Conservation (phyloP, 2,329 filamentous ascomycete species). For the Ophiostoma piceae region DNA sequence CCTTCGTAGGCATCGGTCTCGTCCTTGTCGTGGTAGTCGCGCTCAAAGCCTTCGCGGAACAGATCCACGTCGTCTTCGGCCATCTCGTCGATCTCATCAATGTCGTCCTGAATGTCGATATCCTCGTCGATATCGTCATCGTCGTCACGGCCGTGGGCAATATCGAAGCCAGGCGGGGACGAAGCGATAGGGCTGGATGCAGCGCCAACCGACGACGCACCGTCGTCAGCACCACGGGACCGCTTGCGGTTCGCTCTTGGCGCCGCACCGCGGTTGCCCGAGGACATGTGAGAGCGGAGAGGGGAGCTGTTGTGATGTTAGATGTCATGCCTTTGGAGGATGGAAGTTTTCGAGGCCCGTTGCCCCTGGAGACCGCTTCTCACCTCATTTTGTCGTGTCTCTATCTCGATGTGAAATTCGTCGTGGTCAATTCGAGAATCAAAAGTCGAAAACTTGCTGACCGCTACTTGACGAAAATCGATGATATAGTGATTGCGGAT, state of each 20-base stretch:
- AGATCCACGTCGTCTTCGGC: constrained; percentile 76
- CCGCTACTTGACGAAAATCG: neutral
- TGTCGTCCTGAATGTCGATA: constrained; percentile 64
- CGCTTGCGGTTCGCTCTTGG: constrained; percentile 51
- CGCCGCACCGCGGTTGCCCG: constrained; percentile 69
- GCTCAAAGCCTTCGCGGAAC: constrained; percentile 68
- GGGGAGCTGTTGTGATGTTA: constrained; percentile 60
- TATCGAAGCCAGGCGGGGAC: constrained; percentile 58
- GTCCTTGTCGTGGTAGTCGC: constrained; percentile 63
- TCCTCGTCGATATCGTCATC: constrained; percentile 69
- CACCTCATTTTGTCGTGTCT: constrained; percentile 3
- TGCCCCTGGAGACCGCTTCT: neutral
- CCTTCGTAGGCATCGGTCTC: constrained; percentile 65
- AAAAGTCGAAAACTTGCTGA: neutral
- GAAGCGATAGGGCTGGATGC: constrained; percentile 62
- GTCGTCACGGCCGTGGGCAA: constrained; percentile 58
- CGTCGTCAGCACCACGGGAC: constrained; percentile 49
- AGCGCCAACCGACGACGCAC: constrained; percentile 45
- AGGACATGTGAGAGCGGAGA: constrained; percentile 71
- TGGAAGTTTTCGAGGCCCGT: neutral
- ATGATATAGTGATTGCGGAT: neutral
- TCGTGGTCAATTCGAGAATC: neutral
- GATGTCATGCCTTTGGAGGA: neutral
- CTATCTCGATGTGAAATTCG: neutral
- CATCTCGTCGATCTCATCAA: constrained; percentile 74